Conservation (phyloP, 257 asterid genomes). For the Apocynum venetum region DNA sequence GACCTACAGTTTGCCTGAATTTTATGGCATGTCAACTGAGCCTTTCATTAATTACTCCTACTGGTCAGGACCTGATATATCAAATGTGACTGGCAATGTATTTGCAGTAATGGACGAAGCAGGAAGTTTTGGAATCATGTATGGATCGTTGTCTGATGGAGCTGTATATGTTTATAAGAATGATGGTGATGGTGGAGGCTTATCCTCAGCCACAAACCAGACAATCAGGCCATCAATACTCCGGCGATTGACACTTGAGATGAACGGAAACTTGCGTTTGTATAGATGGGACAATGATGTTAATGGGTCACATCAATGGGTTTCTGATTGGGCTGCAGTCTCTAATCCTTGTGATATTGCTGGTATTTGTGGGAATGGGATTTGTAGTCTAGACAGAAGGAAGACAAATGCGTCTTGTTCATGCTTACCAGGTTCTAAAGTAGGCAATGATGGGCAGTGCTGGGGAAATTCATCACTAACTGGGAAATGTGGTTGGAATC, state of each 20-base stretch:
- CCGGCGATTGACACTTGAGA: conserved; percentile 55
- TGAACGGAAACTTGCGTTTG: conserved; percentile 69
- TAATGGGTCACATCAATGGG: conserved; percentile 82
- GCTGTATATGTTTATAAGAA: conserved; percentile 77
- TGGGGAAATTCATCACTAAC: conserved; percentile 36
- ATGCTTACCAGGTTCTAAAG: conserved; percentile 47
- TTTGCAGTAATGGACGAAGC: conserved; percentile 58
- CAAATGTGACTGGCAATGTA: conserved; percentile 73
- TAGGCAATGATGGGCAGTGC: conserved; percentile 30
- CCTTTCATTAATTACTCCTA: conserved; percentile 52
- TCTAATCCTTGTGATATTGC: conserved; percentile 78
- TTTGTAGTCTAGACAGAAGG: conserved; percentile 61
- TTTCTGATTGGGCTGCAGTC: conserved; percentile 89
- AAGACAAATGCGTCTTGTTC: conserved; percentile 70
- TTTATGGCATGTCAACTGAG: conserved; percentile 27
- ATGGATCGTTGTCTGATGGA: conserved; percentile 67
- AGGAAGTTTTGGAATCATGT: conserved; percentile 76
- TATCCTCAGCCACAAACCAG: conserved; percentile 44
- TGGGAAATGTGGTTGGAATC: conserved; percentile 52
- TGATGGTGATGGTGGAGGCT: conserved; percentile 52
- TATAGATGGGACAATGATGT: conserved; percentile 80
- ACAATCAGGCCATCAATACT: conserved; percentile 38
- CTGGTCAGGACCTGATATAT: conserved; percentile 83
- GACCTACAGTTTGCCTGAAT: conserved; percentile 58
- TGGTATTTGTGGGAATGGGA: conserved; percentile 82